phyloP scores from a whole-genome alignment of 805 yeast genomes.

The Lipomyces lipofer region DNA sequence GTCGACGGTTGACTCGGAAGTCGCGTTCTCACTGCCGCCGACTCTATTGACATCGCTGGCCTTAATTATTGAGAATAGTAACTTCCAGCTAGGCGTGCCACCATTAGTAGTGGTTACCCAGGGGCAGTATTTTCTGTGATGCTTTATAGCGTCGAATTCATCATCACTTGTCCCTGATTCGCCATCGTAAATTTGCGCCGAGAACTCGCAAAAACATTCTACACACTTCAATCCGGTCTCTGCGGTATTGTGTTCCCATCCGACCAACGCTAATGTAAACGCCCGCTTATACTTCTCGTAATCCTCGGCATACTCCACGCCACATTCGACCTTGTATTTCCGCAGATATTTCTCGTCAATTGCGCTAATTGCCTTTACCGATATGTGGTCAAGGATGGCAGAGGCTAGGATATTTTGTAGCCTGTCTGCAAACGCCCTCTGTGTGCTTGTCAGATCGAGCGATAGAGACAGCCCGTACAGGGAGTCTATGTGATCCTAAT shows the following conservation, averaged over 20 bases:
- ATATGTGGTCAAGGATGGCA: background rate
- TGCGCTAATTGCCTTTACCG: background rate
- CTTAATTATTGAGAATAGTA: conserved; percentile 14
- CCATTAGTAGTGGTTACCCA: conserved; percentile 18
- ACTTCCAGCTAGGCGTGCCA: conserved; percentile 22
- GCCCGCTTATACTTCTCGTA: background rate
- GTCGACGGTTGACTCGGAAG: too few relatives aligned
- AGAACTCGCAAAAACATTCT: background rate
- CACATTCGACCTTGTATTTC: background rate
- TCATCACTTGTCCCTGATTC: background rate
- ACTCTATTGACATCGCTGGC: too few relatives aligned
- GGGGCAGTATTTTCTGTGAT: conserved; percentile 31
- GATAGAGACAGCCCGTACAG: conserved; percentile 11
- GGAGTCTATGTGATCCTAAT: background rate
- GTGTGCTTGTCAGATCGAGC: conserved; percentile 1
- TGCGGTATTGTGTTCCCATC: background rate
- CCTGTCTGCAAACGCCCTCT: conserved; percentile 1
- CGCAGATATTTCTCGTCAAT: background rate
- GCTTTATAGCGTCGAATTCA: conserved; percentile 8
- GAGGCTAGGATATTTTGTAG: background rate
- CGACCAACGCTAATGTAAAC: background rate
- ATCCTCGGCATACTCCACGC: background rate
- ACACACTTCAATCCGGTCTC: conserved; percentile 1
- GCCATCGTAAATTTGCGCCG: background rate
- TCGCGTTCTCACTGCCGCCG: too few relatives aligned